These are phyloP conservation scores for Spiromastix sp. DNA, from an alignment of 2,329 filamentous ascomycete species.

Conservation along the genomic window DNA sequence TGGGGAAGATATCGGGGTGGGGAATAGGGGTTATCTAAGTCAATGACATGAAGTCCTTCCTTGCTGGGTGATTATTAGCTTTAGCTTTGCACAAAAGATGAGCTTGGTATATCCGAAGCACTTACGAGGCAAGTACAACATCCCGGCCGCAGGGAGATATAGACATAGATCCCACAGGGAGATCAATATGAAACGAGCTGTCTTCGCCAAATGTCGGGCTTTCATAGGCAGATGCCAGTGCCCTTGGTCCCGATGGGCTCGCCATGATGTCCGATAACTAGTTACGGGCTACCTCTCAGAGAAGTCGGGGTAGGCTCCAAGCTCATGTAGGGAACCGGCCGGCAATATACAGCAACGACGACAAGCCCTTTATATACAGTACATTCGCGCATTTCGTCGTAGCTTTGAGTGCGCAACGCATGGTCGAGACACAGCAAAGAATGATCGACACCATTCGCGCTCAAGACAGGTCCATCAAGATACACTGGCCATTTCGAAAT, in stretches of 20 bases:
- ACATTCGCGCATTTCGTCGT: not conserved
- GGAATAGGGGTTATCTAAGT: constrained; percentile 80
- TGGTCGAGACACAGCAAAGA: not conserved
- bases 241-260: constrained; percentile 19
- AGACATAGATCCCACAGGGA: constrained; percentile 73
- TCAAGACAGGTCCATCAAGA: no score
- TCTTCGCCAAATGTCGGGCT: constrained; percentile 82
- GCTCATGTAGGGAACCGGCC: no score
- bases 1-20: constrained; percentile 77
- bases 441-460: no score
- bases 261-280: constrained; percentile 4
- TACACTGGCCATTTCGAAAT: no score
- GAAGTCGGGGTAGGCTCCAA: not conserved
- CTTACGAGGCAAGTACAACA: constrained; percentile 71
- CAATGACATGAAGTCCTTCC: constrained; percentile 81
- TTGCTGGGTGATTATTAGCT: constrained; percentile 42
- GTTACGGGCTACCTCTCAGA: not conserved
- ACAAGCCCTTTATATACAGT: not conserved
- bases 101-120: constrained; percentile 5
- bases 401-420: not conserved
- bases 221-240: constrained; percentile 54
- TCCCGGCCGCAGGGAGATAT: constrained; percentile 88
- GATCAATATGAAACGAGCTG: constrained; percentile 72
- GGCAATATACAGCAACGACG: no score
- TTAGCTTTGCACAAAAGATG: not conserved